Base-by-base conservation (phyloP, 306 rosid genomes). In the Prunus salicina region DNA sequence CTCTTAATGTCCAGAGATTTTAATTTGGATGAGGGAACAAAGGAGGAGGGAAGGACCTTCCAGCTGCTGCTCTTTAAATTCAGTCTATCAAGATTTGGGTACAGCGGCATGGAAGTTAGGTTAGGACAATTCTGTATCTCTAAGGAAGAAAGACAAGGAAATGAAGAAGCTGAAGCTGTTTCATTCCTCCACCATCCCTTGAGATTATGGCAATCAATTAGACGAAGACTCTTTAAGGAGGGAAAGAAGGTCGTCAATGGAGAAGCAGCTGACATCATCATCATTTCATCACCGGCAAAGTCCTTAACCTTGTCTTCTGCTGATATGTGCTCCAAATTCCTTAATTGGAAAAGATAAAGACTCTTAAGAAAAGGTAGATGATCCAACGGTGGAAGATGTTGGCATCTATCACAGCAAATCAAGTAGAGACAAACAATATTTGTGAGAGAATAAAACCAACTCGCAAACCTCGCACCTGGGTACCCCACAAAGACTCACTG, bases 281-380 rank as follows among this genome's bases (percentile, higher is more conserved):
- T 46, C 50, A 2, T 46, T n/a, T 50, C 50, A 30, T 8, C 51
- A 55, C 8, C 6, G 10, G 1, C 11, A 11, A 30, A 30, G 34
- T 6, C n/a, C 2, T 52, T 25, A 4, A 9, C 10, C 7, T 12
- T 10, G 16, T 30, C 27, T 41, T 55, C 32, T 34, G 41, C 1
- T 28, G 22, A 34, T 58, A 83, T 62, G 70, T 79, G 45, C 62
- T 79, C 68, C 10, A 83, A 13, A 2, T 3, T 46, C 25, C 0
- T 0, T 13, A 75, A 8, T 0, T 0, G 0, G 0, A 0, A 0
- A 6, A 79, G 13, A 0, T 0, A 0, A 3, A 79, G 63, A 38
- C 11, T 4, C 61, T 80, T 66, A 12, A 79, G 86, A 43, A 14
- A 47, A 2, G 75, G 76, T 5, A 34, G 79, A 67, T 15, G 52